Evolutionary conservation across 768 basidiomycete species (phyloP).

Genomic region (Hortiboletus flavorubellus): DNA sequence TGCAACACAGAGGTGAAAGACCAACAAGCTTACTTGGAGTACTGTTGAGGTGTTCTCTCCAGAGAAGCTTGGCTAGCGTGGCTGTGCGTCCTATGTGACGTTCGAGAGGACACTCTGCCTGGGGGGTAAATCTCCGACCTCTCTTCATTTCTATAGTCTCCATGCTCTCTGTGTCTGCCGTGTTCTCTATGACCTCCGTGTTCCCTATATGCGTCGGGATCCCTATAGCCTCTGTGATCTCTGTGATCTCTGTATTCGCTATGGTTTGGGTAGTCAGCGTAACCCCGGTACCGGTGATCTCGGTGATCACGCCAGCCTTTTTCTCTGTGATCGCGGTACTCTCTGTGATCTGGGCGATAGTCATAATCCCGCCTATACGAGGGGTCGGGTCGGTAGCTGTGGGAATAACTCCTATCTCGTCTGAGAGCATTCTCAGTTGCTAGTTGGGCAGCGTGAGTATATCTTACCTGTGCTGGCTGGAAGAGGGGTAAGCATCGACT

Average conservation of each 20-base stretch:
- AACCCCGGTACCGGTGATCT: conserved; percentile 20
- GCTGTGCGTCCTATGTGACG: conserved; percentile 26
- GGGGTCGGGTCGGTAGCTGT: conserved; percentile 22
- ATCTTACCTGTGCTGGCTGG: conserved; percentile 19
- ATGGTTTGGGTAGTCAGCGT: conserved; percentile 14
- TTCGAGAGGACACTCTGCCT: conserved; percentile 23
- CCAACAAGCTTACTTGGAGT: conserved; percentile 16
- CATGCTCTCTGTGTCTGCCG: conserved; percentile 17
- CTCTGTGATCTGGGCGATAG: conserved; percentile 20
- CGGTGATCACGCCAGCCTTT: conserved; percentile 18
- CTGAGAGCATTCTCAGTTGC: conserved; percentile 12
- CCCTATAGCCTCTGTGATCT: conserved; percentile 1
- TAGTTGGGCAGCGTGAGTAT: not conserved
- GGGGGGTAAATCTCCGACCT: conserved; percentile 17
- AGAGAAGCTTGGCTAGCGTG: conserved; percentile 18
- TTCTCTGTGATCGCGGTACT: conserved; percentile 21
- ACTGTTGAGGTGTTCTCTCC: conserved; percentile 14
- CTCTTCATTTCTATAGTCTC: conserved; percentile 10
- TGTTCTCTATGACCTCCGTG: conserved; percentile 8
- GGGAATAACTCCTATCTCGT: conserved; percentile 26
- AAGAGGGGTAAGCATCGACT: conserved; percentile 22
- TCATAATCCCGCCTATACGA: conserved; percentile 24
- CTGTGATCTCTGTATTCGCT: conserved; percentile 16
- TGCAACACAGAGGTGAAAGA: not conserved
- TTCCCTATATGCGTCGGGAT: conserved; percentile 3